Conservation (phyloP, 1,284 basidiomycete genomes). For the Apiotrichum laibachii region DNA sequence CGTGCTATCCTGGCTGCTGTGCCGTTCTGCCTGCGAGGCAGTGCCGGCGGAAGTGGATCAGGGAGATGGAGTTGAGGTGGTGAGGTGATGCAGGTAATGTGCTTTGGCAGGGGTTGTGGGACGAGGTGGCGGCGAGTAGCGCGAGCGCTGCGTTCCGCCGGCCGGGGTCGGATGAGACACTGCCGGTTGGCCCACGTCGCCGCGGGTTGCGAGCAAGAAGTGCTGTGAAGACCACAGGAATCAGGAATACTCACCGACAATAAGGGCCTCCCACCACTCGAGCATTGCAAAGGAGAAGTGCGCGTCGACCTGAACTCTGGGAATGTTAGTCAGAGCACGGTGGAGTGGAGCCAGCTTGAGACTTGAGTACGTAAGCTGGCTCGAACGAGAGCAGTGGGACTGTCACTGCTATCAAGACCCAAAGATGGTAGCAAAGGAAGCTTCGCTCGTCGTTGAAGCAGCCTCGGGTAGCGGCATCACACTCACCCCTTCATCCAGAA, state of each 20-base stretch:
- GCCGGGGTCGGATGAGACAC: too few species aligned
- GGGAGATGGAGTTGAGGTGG: too few species aligned
- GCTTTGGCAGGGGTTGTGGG: too few species aligned
- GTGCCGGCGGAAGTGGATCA: too few species aligned
- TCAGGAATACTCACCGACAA: slow-evolving; percentile 40
- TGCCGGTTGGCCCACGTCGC: too few species aligned
- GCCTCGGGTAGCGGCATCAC: neutral
- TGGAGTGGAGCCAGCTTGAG: neutral
- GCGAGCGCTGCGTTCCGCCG: too few species aligned
- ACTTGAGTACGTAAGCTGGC: too few species aligned
- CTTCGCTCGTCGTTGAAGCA: neutral
- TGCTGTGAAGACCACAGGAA: too few species aligned
- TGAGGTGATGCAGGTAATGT: too few species aligned
- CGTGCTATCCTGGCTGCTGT: neutral
- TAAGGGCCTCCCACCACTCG: slow-evolving; percentile 47
- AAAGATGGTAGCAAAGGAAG: too few species aligned
- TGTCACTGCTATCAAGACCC: neutral
- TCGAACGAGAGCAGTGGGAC: neutral
- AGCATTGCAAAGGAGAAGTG: slow-evolving; percentile 48
- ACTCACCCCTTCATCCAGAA: slow-evolving; percentile 37
- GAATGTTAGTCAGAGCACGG: neutral
- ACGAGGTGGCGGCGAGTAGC: too few species aligned
- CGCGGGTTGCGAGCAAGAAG: too few species aligned
- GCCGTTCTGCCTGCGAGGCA: neutral
- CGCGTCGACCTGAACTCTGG: slow-evolving; percentile 42